Evolutionary conservation across 2,329 filamentous ascomycete species (phyloP), one percentile per base, ranked within the genome.

Genomic region (Stachybotrys elegans): DNA sequence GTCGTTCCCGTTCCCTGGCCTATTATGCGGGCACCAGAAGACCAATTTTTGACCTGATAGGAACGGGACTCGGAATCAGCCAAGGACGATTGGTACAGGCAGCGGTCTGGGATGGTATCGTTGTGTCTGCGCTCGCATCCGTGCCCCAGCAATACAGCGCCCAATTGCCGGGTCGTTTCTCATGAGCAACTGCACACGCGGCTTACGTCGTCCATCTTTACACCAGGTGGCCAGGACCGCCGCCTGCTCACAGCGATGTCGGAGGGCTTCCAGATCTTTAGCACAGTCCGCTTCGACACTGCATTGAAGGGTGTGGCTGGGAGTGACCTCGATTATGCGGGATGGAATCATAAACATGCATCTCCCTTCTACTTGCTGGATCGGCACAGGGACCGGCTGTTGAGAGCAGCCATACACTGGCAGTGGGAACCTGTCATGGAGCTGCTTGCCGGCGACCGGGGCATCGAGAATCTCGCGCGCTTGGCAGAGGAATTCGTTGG

Each of bases 331-430:
- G 47, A 55, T 23, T 57, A 72, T 48, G 62, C 70, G 32, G 76
- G 71, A 16, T 83, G 73, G 67, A 82, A 81, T 55, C 71, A 68
- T 53, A 51, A 57, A 21, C 65, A 70, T 21, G 57, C 68, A 6
- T 86, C 81, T 8, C 78, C 83, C 0, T 83, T 88, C 53, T 94
- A 94, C 63, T 88, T 94, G 75, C 76, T 93, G 14, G 73, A 81
- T 46, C 83, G 84, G 53, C 90, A 95, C 61, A 79, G 81, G 37
- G 85, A 91, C 59, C 84, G 90, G 43, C 77, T 95, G 59, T 71
- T 89, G n/a, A 75, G 69, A 45, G 81, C 79, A 13, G 79, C 80
- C 5, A 61, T 55, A 5, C 59, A 83, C 51, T 85, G 78, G 69
- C 57, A 63, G 6, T 84, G 79, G 79, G 53, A 63, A 2, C 48